Evolutionary conservation across 179 eudicot genomes (phyloP).

Genomic region (Sideroxylon spinosum): DNA sequence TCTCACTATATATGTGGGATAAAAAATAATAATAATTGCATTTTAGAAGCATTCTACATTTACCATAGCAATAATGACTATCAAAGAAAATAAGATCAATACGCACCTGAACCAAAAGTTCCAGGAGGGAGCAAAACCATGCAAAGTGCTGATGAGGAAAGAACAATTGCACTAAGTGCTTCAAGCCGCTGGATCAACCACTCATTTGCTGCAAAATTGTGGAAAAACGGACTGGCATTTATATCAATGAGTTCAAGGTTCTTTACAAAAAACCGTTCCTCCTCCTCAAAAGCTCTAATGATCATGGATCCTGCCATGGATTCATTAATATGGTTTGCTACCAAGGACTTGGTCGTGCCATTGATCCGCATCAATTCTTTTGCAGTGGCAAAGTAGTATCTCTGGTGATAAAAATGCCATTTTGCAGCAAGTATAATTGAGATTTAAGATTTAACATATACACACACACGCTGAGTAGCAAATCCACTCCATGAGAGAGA

Average conservation of each 20-base stretch:
- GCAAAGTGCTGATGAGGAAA: constrained; percentile 63
- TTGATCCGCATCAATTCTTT: constrained; percentile 71
- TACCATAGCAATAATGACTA: background rate
- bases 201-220: constrained; percentile 46
- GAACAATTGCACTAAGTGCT: constrained; percentile 52
- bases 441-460: background rate
- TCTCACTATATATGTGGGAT: too few relatives aligned
- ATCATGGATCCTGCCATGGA: constrained; percentile 54
- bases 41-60: too few relatives aligned
- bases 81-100: background rate
- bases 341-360: constrained; percentile 68
- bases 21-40: too few relatives aligned
- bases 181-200: constrained; percentile 83
- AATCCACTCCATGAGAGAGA: background rate
- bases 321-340: constrained; percentile 74
- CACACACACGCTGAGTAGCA: background rate
- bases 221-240: constrained; percentile 21
- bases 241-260: constrained; percentile 55
- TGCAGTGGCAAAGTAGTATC: constrained; percentile 59
- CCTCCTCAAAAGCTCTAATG: constrained; percentile 41
- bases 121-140: constrained; percentile 84
- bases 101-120: constrained; percentile 67
- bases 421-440: background rate
- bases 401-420: constrained; percentile 29
- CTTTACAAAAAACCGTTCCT: constrained; percentile 67